Percentiles rank a stretch among this genome's conserved stretches.
Evolutionary conservation across 768 basidiomycete species (phyloP).

Genomic region (Naematelia aurantialba): DNA sequence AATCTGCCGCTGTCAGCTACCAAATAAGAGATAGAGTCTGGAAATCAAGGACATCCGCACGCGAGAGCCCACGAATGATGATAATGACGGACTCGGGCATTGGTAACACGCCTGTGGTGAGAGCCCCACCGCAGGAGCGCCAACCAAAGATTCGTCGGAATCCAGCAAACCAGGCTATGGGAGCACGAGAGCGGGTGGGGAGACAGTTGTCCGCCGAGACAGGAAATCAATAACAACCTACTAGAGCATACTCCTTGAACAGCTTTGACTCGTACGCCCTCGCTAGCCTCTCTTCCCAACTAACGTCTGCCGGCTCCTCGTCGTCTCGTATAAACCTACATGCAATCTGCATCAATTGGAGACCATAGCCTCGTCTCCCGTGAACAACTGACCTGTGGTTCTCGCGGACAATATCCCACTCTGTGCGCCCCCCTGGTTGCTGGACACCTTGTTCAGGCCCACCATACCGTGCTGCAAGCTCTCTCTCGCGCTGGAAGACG

Average conservation of each 20-base stretch:
- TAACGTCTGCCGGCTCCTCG: conserved; percentile 52
- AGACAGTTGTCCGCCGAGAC: too few species aligned
- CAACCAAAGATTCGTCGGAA: too few species aligned
- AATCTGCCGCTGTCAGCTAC: conserved; percentile 30
- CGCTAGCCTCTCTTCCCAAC: conserved; percentile 84
- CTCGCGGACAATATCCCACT: conserved; percentile 53
- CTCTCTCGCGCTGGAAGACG: conserved; percentile 48
- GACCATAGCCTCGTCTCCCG: neutral
- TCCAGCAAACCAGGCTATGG: neutral
- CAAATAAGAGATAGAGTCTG: neutral
- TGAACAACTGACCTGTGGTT: conserved; percentile 46
- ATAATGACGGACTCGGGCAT: too few species aligned
- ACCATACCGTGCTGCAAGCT: conserved; percentile 25
- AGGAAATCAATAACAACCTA: conserved; percentile 15
- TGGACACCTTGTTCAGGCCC: conserved; percentile 2
- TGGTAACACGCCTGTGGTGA: too few species aligned
- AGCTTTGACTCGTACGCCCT: conserved; percentile 81
- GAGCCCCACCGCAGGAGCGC: too few species aligned
- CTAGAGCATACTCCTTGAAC: conserved; percentile 69
- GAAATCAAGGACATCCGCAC: neutral
- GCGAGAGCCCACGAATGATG: too few species aligned
- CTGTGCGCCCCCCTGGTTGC: conserved; percentile 31
- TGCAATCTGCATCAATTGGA: neutral
- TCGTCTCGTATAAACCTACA: conserved; percentile 64
- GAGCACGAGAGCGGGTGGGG: neutral